Base-by-base conservation (phyloP, 768 basidiomycete species). In the Hygrophorus russula region DNA sequence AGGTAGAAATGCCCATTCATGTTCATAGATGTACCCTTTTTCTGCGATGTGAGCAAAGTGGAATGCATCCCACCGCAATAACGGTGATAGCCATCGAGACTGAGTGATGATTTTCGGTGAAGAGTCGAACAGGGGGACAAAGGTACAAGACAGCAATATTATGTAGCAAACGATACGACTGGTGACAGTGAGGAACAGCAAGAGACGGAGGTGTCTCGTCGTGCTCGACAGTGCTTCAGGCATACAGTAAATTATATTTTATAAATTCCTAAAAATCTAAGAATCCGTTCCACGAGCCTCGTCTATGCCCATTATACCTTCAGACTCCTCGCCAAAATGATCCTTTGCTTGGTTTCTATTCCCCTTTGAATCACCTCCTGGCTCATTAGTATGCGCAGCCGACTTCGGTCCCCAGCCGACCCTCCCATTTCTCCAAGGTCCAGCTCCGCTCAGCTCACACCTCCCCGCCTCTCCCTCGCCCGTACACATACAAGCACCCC, bases 1-100 rank as follows among this genome's bases (percentile, higher is more conserved):
- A 2, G 88, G 84, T 48, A 90, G 73, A 59, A 90, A 98, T 0
- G 94, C 94, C 73, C 85, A 86, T 50, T 87, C 70, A 52, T 94
- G 74, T 56, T 98, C 94, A 56, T 76, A 78, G 20, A 61, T 51
- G 50, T 74, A 74, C 37, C 67, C 73, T 9, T 71, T 46, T 19
- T 66, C 53, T 0, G 89, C 86, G 42, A 89, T 75, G 52, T 73
- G 70, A 5, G 66, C 51, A 58, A 91, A 97, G 60, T 96, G 82
- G 50, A 97, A 72, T 2, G 69, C 69, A 56, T 98, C 94, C 96
- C 94, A 99, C 51, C 91, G 76, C 8, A 91, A 64, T 2, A 78
- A 56, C 6, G 60, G 57, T 5, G 47, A 42, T 36, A 31, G 39
- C 33, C 36, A 28, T 35, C 33, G 43, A 15, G 39, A 20, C 4